These are phyloP conservation scores for Kodamaea lidongshanica DNA, from an alignment of 805 yeast species.

Conservation along the genomic window DNA sequence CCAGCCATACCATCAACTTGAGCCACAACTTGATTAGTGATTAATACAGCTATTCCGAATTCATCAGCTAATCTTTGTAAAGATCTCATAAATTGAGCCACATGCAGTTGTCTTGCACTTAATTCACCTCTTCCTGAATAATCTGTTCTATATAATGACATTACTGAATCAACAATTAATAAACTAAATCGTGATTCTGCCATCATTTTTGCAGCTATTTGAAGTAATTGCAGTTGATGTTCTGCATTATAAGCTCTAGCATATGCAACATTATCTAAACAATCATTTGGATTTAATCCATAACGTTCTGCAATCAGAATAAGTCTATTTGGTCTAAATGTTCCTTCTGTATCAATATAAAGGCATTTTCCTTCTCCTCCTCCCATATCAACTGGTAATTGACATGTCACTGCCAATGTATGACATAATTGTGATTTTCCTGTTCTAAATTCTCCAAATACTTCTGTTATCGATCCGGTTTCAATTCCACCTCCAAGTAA, in stretches of 20 bases:
- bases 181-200: slow-evolving; percentile 85
- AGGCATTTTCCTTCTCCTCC: slow-evolving; percentile 98
- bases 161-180: slow-evolving; percentile 91
- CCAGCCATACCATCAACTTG: slow-evolving; percentile 90
- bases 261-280: slow-evolving; percentile 94
- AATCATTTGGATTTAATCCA: slow-evolving; percentile 87
- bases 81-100: slow-evolving; percentile 87
- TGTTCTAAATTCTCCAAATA: slow-evolving; percentile 95
- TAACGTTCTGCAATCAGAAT: slow-evolving; percentile 87
- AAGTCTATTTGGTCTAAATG: slow-evolving; percentile 87
- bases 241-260: slow-evolving; percentile 97
- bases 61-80: slow-evolving; percentile 94
- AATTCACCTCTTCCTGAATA: slow-evolving; percentile 93
- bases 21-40: slow-evolving; percentile 91
- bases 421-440: slow-evolving; percentile 97
- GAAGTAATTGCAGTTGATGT: slow-evolving; percentile 81
- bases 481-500: slow-evolving; percentile 94
- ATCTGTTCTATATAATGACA: slow-evolving; percentile 95
- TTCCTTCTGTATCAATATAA: slow-evolving; percentile 95
- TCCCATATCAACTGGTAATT: slow-evolving; percentile 91
- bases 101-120: slow-evolving; percentile 89
- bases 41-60: slow-evolving; percentile 94
- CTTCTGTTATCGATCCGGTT: slow-evolving; percentile 94
- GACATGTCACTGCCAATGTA: slow-evolving; percentile 94
- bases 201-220: slow-evolving; percentile 94